Evolutionary conservation across 768 basidiomycete genomes (phyloP).

Genomic region (Tylopilus intermedius): DNA sequence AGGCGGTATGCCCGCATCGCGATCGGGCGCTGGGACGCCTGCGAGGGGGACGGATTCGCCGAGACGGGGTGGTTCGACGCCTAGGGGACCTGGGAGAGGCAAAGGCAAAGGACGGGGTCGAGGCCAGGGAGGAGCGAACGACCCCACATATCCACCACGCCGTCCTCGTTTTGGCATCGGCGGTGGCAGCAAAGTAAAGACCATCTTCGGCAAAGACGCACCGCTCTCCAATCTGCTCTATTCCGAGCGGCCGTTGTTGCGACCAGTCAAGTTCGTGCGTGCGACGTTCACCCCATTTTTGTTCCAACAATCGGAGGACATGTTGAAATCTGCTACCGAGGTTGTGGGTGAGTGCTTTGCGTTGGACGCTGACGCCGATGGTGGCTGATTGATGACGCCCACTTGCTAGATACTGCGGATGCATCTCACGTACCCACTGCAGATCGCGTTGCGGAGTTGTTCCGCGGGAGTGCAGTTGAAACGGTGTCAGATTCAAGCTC

Average conservation of each 20-base stretch:
- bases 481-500: constrained; percentile 17
- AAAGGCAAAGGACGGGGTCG: constrained; percentile 19
- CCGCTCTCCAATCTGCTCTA: constrained; percentile 54
- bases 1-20: constrained; percentile 2
- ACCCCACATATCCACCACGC: not conserved
- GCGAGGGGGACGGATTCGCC: constrained; percentile 14
- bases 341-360: constrained; percentile 37
- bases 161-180: constrained; percentile 2
- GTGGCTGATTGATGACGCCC: constrained; percentile 1
- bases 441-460: constrained; percentile 58
- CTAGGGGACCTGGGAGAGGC: constrained; percentile 23
- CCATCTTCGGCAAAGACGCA: constrained; percentile 29
- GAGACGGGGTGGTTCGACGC: constrained; percentile 5
- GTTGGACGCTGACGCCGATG: not conserved
- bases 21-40: constrained; percentile 15
- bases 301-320: constrained; percentile 57
- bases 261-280: constrained; percentile 67
- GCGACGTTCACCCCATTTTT: constrained; percentile 46
- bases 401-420: constrained; percentile 34
- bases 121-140: not conserved
- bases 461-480: constrained; percentile 40
- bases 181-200: not conserved
- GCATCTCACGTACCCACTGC: constrained; percentile 64
- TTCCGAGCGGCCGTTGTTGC: constrained; percentile 54
- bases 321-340: constrained; percentile 50